Conservation (phyloP, 495 filamentous ascomycete species). For the Penicillium paradoxum region DNA sequence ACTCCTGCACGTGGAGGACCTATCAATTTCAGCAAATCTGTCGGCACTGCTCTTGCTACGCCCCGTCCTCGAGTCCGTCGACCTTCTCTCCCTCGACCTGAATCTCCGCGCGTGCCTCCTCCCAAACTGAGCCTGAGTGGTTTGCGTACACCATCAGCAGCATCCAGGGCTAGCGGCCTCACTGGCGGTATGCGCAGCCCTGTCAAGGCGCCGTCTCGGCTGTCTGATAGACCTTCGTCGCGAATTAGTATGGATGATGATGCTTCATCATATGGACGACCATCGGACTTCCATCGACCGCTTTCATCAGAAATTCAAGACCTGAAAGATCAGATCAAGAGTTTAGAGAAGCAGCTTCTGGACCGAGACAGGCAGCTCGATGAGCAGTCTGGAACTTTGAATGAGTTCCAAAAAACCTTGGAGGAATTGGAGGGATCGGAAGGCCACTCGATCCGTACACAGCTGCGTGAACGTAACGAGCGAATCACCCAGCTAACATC, state of each 20-base stretch:
- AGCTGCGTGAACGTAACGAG: constrained; percentile 93
- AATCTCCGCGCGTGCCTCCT: constrained; percentile 60
- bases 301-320: constrained; percentile 46
- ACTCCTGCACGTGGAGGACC: constrained; percentile 50
- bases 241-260: constrained; percentile 41
- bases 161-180: constrained; percentile 26
- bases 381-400: constrained; percentile 73
- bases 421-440: constrained; percentile 74
- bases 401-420: constrained; percentile 51
- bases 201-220: constrained; percentile 39
- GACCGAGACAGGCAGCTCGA: constrained; percentile 82
- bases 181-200: constrained; percentile 36
- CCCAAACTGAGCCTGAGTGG: constrained; percentile 57
- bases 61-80: constrained; percentile 52
- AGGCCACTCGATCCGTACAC: constrained; percentile 65
- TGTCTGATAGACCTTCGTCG: constrained; percentile 41
- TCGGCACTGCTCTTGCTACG: constrained; percentile 73
- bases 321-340: constrained; percentile 59
- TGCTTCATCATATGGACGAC: constrained; percentile 26
- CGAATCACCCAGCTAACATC: constrained; percentile 87
- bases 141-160: constrained; percentile 39
- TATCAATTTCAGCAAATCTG: constrained; percentile 74
- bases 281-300: constrained; percentile 45
- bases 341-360: constrained; percentile 61
- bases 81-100: constrained; percentile 78